Base-by-base conservation (phyloP, 371 early-diverging fungal genomes). In the Actinomortierella ambigua region DNA sequence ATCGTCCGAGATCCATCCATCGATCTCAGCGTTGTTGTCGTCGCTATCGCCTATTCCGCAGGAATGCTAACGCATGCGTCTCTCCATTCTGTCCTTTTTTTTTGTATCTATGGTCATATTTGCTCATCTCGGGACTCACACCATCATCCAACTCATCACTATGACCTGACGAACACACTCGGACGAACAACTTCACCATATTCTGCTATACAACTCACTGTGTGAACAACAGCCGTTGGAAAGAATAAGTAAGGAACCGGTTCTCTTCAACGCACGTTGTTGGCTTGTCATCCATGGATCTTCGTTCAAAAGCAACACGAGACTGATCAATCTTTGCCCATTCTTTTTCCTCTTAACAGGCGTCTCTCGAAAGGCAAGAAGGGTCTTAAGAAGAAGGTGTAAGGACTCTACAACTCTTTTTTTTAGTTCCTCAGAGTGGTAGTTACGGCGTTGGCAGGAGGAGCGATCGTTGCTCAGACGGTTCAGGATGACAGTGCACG, bases 341-440 rank as follows among this genome's bases (percentile, higher is more conserved):
- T 29, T 0, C 47, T n/a, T 56, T 55, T 41, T 48, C 34, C 28
- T 27, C 27, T 22, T 44, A 50, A 22, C 79, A 85, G 84, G 82
- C 87, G 88, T 82, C 88, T 95, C 70, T 92, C 92, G 70, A 95
- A 96, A 87, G 96, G 95, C 79, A 95, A 95, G 88, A 96, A 95
- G 91, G 97, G 95, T 70, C 86, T 94, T 78, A 96, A 95, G 93
- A 95, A 95, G 94, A 95, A 93, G 90, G 85, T 91, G 93, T 94
- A 91, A 86, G 91, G 90, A 50, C 29, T 17, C 6, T 5, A 27
- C 22, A 20, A 50, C 29, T 24, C 13, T 50, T n/a, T 54, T 18
- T n/a, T 54, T 18, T 54, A 13, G 2, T 18, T 34, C 13, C 26
- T 46, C 27, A 11, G 7, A 6, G 34, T 34, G 11, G 34, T 34